A percentile compares a stretch with the other conserved stretches of the same genome.
phyloP scores from a whole-genome alignment of 23 red algal species.

The Chondrus crispus region DNA sequence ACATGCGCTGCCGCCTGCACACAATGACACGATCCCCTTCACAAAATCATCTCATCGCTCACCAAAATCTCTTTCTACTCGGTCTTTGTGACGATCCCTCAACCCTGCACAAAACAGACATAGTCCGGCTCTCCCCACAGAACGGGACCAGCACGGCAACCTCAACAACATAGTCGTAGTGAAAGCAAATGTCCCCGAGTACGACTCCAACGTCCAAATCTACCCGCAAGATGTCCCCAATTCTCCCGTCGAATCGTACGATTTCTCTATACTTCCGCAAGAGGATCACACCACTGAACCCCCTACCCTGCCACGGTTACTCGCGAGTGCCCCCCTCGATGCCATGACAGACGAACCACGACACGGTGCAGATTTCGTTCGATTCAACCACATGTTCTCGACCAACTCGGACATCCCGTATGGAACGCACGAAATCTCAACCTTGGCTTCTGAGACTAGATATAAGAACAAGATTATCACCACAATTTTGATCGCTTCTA shows the following conservation, averaged over 20 bases:
- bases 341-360: background rate
- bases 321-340: conserved; percentile 38
- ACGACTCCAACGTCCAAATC: conserved; percentile 41
- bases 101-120: no score
- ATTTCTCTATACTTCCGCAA: conserved; percentile 38
- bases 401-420: conserved; percentile 1
- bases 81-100: no score
- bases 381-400: conserved; percentile 39
- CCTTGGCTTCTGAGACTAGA: conserved; percentile 29
- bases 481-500: conserved; percentile 33
- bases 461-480: conserved; percentile 55
- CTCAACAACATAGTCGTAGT: conserved; percentile 62
- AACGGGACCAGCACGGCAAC: conserved; percentile 50
- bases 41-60: no score
- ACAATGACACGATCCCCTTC: no score
- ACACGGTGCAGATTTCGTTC: conserved; percentile 35
- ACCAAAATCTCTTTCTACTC: no score
- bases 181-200: conserved; percentile 39
- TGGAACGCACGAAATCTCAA: conserved; percentile 30
- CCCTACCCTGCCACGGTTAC: conserved; percentile 42
- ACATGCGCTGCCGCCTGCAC: no score
- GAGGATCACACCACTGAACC: conserved; percentile 70
- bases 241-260: conserved; percentile 69
- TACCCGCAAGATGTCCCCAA: background rate
- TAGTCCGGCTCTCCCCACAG: conserved; percentile 47